Conservation (phyloP, 345 rosid genomes). For the Eucalyptus cloeziana region DNA sequence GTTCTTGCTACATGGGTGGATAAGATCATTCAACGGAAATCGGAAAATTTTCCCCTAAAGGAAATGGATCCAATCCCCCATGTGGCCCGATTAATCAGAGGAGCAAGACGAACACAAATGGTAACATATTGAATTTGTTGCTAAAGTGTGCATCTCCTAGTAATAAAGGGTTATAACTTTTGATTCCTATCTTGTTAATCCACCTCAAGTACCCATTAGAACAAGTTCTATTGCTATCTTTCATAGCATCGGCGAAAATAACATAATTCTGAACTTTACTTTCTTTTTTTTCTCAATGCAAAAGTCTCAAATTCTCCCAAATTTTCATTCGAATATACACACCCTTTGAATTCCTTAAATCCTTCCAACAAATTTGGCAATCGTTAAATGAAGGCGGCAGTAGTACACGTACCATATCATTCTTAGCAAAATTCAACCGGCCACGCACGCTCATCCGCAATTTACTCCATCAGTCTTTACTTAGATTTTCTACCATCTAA, state of each 20-base stretch:
- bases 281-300: neutral
- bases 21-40: neutral
- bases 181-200: too few relatives aligned
- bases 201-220: neutral
- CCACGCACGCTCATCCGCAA: neutral
- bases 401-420: neutral
- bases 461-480: neutral
- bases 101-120: neutral
- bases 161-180: neutral
- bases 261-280: neutral
- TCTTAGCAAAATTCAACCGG: neutral
- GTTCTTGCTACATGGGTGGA: neutral
- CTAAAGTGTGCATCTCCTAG: neutral
- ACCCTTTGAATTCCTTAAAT: neutral
- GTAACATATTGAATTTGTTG: neutral
- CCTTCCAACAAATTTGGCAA: fast-evolving
- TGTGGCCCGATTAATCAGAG: neutral
- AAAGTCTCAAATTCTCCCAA: neutral
- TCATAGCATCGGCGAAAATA: fast-evolving
- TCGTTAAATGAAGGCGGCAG: neutral
- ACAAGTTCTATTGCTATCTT: too few relatives aligned
- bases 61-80: neutral
- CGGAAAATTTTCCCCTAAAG: neutral
- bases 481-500: neutral
- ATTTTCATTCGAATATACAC: neutral